Conservation (phyloP, 345 rosid genomes). For the Arabidopsis suecica region DNA sequence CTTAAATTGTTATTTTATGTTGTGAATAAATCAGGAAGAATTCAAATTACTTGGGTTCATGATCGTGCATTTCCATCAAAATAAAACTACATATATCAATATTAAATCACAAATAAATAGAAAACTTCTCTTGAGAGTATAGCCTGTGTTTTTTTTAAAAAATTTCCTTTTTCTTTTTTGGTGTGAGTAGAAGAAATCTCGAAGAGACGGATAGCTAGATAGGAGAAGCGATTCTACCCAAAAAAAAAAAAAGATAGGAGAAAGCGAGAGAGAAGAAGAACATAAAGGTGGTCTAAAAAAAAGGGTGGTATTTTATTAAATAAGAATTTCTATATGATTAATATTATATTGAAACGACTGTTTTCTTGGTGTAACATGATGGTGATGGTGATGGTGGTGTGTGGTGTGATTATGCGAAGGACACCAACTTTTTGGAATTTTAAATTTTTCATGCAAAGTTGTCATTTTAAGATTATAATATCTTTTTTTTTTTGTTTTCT, state of each 20-base stretch:
- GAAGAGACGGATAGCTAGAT: background rate
- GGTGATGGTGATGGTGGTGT: constrained; percentile 43
- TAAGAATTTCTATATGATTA: background rate
- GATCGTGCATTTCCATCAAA: constrained; percentile 22
- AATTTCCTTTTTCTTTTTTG: background rate
- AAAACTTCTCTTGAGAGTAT: background rate
- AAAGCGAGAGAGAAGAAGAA: background rate
- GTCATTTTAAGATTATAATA: constrained; percentile 29
- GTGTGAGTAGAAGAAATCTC: background rate
- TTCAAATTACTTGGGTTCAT: constrained; percentile 4
- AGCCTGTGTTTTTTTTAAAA: no score
- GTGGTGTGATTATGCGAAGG: constrained; percentile 27
- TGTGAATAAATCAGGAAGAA: constrained; percentile 12
- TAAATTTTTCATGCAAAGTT: constrained; percentile 32
- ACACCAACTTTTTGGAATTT: constrained; percentile 34
- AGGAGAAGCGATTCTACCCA: no score
- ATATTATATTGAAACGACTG: constrained; percentile 26
- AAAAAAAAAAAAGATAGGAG: background rate
- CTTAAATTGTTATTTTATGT: background rate
- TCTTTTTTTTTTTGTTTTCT: constrained; percentile 5
- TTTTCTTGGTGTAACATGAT: constrained; percentile 37
- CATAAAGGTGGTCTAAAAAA: background rate
- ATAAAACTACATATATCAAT: background rate
- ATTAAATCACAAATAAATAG: background rate
- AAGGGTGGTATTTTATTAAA: background rate